Evolutionary conservation across 2,329 filamentous ascomycete genomes (phyloP), one percentile per base, ranked within the genome.

Genomic region (Epicoccum nigrum): DNA sequence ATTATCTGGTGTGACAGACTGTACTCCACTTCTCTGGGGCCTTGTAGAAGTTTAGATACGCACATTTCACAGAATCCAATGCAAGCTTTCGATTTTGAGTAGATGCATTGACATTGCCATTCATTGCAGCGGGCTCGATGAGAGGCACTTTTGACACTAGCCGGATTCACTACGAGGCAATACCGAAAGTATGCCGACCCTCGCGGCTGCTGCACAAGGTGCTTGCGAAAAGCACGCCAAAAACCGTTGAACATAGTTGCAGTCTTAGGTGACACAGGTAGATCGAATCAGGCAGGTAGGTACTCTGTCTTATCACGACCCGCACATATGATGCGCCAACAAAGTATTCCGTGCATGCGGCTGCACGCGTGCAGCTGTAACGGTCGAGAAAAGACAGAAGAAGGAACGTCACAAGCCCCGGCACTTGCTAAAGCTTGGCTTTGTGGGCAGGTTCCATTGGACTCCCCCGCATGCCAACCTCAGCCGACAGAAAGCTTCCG

Each of bases 361-460:
- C 43, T 46, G 27, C 43, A 32, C 23, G 19, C 21, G 16, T 32
- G 25, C 37, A 43, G 28, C 37, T 45, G 38, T 33, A 54, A 38
- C 25, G 25, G 41, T 45, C n/a, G 17, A 42, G 27, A 54, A 19
- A 50, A 49, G 35, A 38, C 47, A 20, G 28, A 17, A 21, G 15
- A 40, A 45, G 30, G 20, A 49, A 45, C 51, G 51, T 49, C 45
- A 48, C 51, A 21, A 46, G 31, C 30, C n/a, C n/a, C 51, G 45
- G 51, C 51, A 42, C 51, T 49, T 50, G 27, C 17, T 21, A 45
- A 59, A 57, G 59, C 58, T 62, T 62, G 53, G 45, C 54, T 33
- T 41, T 31, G 20, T 46, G 45, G 40, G 41, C 40, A 23, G 41
- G 30, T 37, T 31, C 38, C 43, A 57, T 60, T 58, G 55, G 47